Base-by-base conservation (phyloP, 1,284 basidiomycete genomes). In the Lignosus rhinocerotis region DNA sequence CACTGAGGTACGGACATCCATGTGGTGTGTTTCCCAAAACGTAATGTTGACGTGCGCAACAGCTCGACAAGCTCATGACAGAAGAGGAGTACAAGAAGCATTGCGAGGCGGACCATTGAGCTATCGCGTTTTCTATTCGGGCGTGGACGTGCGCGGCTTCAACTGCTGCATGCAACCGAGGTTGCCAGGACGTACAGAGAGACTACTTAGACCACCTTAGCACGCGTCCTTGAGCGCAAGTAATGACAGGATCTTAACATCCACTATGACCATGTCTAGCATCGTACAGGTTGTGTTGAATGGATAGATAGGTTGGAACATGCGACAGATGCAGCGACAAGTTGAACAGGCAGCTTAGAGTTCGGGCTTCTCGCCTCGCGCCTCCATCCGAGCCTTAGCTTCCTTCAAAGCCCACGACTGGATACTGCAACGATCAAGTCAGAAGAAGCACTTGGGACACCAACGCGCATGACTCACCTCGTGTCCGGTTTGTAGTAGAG, bases 401-500 rank as follows among this genome's bases (percentile, higher is more conserved):
- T 96, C 94, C 66, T 88, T 81, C 71, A 94, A 75, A 41, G 94
- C 94, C 93, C 94, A 96, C 0, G 87, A 86, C 76, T 93, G 89
- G 73, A 96, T 89, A 70, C 93, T 94, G 41, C 39, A 54, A 39
- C 33, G 41, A 49, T 6, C 51, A 30, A 30, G 31, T 34, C 9
- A 16, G 30, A 44, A 5, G 21, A 33, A 7, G 39, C 31, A 14
- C 52, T 31, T 39, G 33, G 4, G 46, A 34, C 31, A 21, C 31
- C 10, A 32, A 3, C 1, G 32, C 6, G n/a, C 1, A n/a, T 6
- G 19, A 76, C 90, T 66, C 70, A 95, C 95, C 90, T 95, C 17
- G 92, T 96, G 73, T 98, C 94, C 6, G 96, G 96, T 79, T 97
- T 97, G 83, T 96, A 98, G 76, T 93, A 92, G 47, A 94, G 76